phyloP scores from a whole-genome alignment of 2,329 filamentous ascomycete species.

The Alternaria dauci region DNA sequence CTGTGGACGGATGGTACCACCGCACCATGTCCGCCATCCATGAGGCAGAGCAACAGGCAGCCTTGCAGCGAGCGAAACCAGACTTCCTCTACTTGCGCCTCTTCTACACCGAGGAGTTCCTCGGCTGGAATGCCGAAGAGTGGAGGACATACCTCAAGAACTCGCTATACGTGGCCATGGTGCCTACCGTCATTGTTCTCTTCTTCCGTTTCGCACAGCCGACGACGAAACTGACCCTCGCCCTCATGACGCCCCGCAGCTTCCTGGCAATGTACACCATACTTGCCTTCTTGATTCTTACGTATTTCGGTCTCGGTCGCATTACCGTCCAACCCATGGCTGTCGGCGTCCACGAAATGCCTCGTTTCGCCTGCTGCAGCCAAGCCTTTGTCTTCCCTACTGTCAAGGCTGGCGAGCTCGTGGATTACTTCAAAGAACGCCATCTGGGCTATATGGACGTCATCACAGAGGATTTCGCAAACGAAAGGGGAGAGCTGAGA shows the following conservation, averaged over 20 bases:
- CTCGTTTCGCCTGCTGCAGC: conserved; percentile 55
- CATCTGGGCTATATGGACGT: conserved; percentile 51
- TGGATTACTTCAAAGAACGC: conserved; percentile 46
- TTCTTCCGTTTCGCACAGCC: conserved; percentile 35
- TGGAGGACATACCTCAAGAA: conserved; percentile 51
- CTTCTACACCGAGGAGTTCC: conserved; percentile 57
- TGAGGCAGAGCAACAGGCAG: conserved; percentile 43
- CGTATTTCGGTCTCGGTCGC: conserved; percentile 55
- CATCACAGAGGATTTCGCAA: conserved; percentile 54
- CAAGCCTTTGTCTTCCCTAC: conserved; percentile 57
- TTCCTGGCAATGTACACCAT: conserved; percentile 30
- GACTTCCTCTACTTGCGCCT: conserved; percentile 56
- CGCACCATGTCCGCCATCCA: conserved; percentile 51
- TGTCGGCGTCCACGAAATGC: conserved; percentile 52
- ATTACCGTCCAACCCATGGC: conserved; percentile 50
- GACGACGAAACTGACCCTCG: conserved; percentile 29
- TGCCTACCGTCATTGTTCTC: conserved; percentile 34
- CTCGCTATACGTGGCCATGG: conserved; percentile 37
- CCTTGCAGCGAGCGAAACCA: conserved; percentile 28
- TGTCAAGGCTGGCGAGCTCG: conserved; percentile 33
- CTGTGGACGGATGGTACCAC: conserved; percentile 59
- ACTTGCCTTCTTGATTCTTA: conserved; percentile 25
- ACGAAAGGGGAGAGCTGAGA: conserved; percentile 49
- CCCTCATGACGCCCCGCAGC: conserved; percentile 29
- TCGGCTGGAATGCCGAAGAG: conserved; percentile 57